A percentile compares a stretch with the other conserved stretches of the same genome.
Conservation (phyloP, 73 alveolate species). For the Paramecium primaurelia region DNA sequence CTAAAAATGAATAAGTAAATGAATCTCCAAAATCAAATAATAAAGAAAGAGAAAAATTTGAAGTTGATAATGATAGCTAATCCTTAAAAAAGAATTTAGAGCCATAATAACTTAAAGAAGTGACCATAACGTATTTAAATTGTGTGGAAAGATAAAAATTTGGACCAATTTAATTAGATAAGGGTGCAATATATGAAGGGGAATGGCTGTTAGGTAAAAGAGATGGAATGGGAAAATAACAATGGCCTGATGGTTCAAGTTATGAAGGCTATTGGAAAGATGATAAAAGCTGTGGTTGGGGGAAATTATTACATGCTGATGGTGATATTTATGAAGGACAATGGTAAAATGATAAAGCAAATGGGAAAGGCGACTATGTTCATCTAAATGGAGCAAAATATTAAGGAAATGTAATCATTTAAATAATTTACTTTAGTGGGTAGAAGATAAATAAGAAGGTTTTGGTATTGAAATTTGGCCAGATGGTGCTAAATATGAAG, state of each 20-base stretch:
- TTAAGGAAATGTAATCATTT: conserved; percentile 69
- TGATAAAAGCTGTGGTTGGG: conserved; percentile 51
- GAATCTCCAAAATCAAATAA: not conserved
- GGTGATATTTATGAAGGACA: conserved; percentile 70
- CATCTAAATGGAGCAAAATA: conserved; percentile 67
- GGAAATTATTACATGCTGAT: conserved; percentile 53
- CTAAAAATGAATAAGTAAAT: not conserved
- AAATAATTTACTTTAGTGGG: conserved; percentile 47
- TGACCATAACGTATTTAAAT: not conserved
- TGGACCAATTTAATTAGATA: conserved; percentile 62
- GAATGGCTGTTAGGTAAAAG: conserved; percentile 66
- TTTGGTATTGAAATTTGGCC: conserved; percentile 73
- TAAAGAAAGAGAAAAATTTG: conserved; percentile 29
- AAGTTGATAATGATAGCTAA: not conserved
- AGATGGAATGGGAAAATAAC: conserved; percentile 70
- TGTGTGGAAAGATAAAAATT: conserved; percentile 53
- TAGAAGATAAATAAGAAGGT: conserved; percentile 74
- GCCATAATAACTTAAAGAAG: not conserved
- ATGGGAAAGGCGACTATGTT: conserved; percentile 74
- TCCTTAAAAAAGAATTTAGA: conserved; percentile 5
- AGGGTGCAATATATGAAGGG: conserved; percentile 69
- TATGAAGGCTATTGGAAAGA: conserved; percentile 64
- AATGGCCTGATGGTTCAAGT: conserved; percentile 73
- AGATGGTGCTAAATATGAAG: conserved; percentile 73
- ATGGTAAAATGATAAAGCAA: conserved; percentile 68